Conservation (phyloP, 2,329 filamentous ascomycete genomes). For the Epichloe festucae region DNA sequence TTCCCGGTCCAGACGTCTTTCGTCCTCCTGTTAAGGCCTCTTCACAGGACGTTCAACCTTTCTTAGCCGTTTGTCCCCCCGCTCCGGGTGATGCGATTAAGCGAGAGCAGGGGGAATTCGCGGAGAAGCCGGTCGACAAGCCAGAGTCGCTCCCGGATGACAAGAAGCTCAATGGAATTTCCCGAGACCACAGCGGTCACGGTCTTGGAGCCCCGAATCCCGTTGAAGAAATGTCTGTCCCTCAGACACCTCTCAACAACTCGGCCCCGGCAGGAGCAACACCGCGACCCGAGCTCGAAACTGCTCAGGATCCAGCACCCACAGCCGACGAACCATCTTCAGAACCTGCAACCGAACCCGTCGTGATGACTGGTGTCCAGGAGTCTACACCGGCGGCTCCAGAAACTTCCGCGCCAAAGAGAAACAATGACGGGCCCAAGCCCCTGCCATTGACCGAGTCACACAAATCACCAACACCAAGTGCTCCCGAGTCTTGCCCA, state of each 20-base stretch:
- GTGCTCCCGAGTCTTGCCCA: not conserved
- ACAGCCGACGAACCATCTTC: conserved; percentile 6
- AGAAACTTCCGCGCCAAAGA: conserved; percentile 8
- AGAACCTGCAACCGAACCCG: conserved; percentile 15
- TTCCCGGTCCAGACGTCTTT: conserved; percentile 15
- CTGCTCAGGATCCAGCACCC: conserved; percentile 14
- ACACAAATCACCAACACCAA: conserved; percentile 1
- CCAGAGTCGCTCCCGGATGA: conserved; percentile 5
- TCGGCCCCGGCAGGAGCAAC: conserved; percentile 22
- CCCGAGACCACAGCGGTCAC: conserved; percentile 10
- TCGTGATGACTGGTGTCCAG: conserved; percentile 13
- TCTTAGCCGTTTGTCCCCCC: conserved; percentile 8
- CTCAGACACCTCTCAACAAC: conserved; percentile 23
- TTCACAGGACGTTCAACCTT: conserved; percentile 10
- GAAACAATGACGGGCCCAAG: conserved; percentile 6
- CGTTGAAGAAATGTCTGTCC: conserved; percentile 23
- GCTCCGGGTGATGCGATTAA: conserved; percentile 1
- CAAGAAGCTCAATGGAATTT: conserved; percentile 6
- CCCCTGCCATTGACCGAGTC: not conserved
- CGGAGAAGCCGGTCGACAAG: conserved; percentile 10
- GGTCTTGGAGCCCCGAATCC: conserved; percentile 16
- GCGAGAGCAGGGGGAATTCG: not conserved
- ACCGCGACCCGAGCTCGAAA: conserved; percentile 22
- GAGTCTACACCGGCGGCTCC: conserved; percentile 12
- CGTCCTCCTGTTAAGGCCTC: conserved; percentile 17